A percentile compares a stretch with the other conserved stretches of the same genome.
These are phyloP conservation scores for Penicillium sp. DNA, from an alignment of 2,329 filamentous ascomycete genomes.

Conservation along the genomic window DNA sequence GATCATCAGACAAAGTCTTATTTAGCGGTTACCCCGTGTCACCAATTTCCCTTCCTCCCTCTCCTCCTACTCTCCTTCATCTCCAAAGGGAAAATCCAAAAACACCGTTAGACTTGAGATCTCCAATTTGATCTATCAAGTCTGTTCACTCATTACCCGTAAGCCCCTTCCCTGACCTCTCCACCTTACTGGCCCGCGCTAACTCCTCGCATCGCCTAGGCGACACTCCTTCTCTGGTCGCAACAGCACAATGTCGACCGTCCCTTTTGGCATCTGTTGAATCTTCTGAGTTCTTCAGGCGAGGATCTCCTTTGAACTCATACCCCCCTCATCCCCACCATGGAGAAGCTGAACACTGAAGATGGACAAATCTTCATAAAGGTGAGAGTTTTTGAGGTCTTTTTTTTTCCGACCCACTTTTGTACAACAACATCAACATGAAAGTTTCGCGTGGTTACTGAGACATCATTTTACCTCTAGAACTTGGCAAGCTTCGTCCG, in stretches of 20 bases:
- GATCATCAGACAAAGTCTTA: slow-evolving; percentile 15
- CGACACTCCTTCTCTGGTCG: slow-evolving; percentile 19
- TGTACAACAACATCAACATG: not conserved
- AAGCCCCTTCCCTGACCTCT: not conserved
- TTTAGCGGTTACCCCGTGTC: slow-evolving; percentile 28
- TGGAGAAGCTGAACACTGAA: slow-evolving; percentile 52
- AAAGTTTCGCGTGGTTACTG: not conserved
- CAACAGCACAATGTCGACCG: slow-evolving; percentile 37
- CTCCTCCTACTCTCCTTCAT: slow-evolving; percentile 6
- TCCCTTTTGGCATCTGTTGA: slow-evolving; percentile 33
- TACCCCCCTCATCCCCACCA: slow-evolving; percentile 34
- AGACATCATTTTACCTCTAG: slow-evolving; percentile 47
- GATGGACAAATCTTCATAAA: slow-evolving; percentile 53
- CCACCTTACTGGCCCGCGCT: slow-evolving; percentile 5
- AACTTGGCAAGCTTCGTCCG: slow-evolving; percentile 95
- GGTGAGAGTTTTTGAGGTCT: slow-evolving; percentile 27
- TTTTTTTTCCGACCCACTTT: not conserved
- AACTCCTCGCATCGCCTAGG: slow-evolving; percentile 18
- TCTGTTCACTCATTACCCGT: slow-evolving; percentile 16
- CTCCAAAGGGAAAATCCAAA: not conserved
- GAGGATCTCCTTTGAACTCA: slow-evolving; percentile 25
- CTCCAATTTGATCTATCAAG: slow-evolving; percentile 7
- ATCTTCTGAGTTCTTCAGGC: slow-evolving; percentile 36
- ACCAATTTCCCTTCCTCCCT: slow-evolving; percentile 8
- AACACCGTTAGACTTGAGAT: not conserved